Evolutionary conservation across 192 early-diverging fungal species (phyloP).

Genomic region (Coemansia sp.): DNA sequence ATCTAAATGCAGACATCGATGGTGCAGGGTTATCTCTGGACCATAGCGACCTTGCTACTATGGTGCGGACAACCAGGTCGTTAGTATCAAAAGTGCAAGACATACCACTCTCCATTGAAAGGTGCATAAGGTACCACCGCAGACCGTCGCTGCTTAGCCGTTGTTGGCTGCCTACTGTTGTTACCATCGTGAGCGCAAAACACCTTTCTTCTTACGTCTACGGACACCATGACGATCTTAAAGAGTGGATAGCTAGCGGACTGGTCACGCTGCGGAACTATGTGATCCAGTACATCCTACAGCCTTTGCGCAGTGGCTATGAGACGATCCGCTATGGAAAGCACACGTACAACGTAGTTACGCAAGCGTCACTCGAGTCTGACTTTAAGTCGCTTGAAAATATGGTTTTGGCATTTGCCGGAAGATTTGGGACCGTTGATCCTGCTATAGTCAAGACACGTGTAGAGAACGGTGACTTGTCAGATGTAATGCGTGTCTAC

Average conservation of each 20-base stretch:
- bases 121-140: slow-evolving; percentile 38
- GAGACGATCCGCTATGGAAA: slow-evolving; percentile 82
- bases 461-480: slow-evolving; percentile 79
- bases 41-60: background rate
- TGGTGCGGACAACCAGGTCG: slow-evolving; percentile 1
- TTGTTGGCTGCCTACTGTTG: slow-evolving; percentile 69
- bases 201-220: slow-evolving; percentile 52
- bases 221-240: slow-evolving; percentile 59
- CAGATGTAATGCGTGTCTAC: slow-evolving; percentile 76
- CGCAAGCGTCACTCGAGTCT: slow-evolving; percentile 72
- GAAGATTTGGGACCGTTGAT: slow-evolving; percentile 57
- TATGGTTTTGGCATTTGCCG: slow-evolving; percentile 87
- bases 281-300: slow-evolving; percentile 75
- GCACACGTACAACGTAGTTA: slow-evolving; percentile 72
- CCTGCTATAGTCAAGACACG: slow-evolving; percentile 57
- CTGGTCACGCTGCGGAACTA: slow-evolving; percentile 66
- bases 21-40: slow-evolving; percentile 1
- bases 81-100: slow-evolving; percentile 15
- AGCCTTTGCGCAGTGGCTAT: slow-evolving; percentile 72
- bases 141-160: slow-evolving; percentile 57
- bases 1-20: slow-evolving; percentile 5
- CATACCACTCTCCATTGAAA: slow-evolving; percentile 6
- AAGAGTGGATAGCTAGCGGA: slow-evolving; percentile 53
- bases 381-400: slow-evolving; percentile 87
- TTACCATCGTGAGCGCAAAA: slow-evolving; percentile 50